A percentile compares a stretch with the other conserved stretches of the same genome.
Evolutionary conservation across 2,329 filamentous ascomycete species (phyloP).

Genomic region (Exutisphaerella laricina): DNA sequence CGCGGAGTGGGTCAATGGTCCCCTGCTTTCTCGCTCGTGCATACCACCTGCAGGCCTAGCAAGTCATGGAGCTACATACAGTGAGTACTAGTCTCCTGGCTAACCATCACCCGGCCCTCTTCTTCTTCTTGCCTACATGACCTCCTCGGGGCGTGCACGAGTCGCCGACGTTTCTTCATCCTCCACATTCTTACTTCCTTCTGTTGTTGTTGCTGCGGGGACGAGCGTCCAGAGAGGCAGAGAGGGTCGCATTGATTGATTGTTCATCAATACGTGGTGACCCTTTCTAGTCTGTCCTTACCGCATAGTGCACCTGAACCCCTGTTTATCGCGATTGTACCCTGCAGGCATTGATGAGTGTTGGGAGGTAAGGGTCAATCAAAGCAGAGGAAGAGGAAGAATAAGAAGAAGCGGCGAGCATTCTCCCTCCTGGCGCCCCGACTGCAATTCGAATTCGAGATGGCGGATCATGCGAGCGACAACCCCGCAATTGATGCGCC

Average conservation of each 20-base stretch:
- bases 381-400: too few species aligned
- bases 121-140: neutral
- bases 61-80: constrained; percentile 3
- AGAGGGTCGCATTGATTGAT: neutral
- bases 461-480: constrained; percentile 1
- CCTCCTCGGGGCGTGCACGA: neutral
- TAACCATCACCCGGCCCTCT: neutral
- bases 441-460: too few species aligned
- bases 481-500: neutral
- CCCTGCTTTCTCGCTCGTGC: neutral
- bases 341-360: too few species aligned
- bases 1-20: neutral
- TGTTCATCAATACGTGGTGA: too few species aligned
- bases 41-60: constrained; percentile 1
- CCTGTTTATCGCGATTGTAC: too few species aligned
- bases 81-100: neutral
- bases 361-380: too few species aligned
- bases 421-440: too few species aligned
- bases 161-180: neutral
- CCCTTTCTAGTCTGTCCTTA: constrained; percentile 4
- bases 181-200: neutral
- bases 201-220: too few species aligned
- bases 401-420: too few species aligned
- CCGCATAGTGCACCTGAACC: too few species aligned
- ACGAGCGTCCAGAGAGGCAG: neutral